Base-by-base conservation (phyloP, 805 yeast genomes). In the Spathaspora gorwiae region DNA sequence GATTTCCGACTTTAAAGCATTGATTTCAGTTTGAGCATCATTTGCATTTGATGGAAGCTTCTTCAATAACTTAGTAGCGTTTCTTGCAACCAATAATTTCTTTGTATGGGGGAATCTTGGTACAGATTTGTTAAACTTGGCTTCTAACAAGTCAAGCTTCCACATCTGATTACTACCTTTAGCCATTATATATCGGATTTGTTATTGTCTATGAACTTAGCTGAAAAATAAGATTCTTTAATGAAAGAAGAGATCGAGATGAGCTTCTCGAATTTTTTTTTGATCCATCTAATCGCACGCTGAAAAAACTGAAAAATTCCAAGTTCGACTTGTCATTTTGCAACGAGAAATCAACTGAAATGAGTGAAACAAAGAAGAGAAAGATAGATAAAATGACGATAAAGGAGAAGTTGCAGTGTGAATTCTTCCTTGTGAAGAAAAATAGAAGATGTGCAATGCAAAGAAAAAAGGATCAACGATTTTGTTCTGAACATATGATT, bases 401-500 rank as follows among this genome's bases (percentile, higher is more conserved):
- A 29, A 39, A 39, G 43, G 26, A 13, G 7, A 27, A 27, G 26
- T 39, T 42, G 15, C 50, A 68, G 63, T 79, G 90, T 60, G 73
- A 72, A 47, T 81, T 56, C 54, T 65, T 70, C 40, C 59, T 83
- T 13, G 64, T 59, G 10, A 72, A 71, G 55, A 81, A 79, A 60
- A 72, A 73, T 34, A 66, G 87, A 45, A 63, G 61, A 38, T 86
- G 95, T 61, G 77, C 80, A 4, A 72, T 84, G 75, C 82, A 81
- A 47, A 66, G 85, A 30, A 73, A 75, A 45, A 61, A 66, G 9
- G 75, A 64, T 29, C 70, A 70, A 19, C 59, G 60, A 35, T 83
- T 60, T 55, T 86, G 95, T 60, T 78, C 84, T 7, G 84, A 84
- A 51, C 95, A 87, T 59, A 50, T 74, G 55, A 59, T 59, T 32